Evolutionary conservation across 495 filamentous ascomycete species (phyloP).

Genomic region (Xylaria grammica): DNA sequence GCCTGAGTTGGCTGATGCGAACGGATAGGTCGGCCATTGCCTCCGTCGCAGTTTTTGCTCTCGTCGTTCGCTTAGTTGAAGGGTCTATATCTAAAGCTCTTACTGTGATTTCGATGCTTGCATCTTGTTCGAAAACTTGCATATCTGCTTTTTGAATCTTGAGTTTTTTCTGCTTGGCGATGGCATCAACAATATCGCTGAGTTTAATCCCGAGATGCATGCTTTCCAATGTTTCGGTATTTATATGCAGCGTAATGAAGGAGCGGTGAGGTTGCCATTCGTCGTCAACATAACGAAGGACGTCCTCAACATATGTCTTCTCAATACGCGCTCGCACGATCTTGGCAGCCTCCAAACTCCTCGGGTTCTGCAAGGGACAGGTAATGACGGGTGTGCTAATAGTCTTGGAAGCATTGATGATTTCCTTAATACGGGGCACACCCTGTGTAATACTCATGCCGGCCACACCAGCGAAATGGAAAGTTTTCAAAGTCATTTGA

Average conservation of each 20-base stretch:
- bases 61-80: slow-evolving; percentile 52
- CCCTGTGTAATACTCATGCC: slow-evolving; percentile 99
- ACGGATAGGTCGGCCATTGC: slow-evolving; percentile 73
- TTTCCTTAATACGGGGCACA: slow-evolving; percentile 99
- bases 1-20: slow-evolving; percentile 82
- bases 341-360: slow-evolving; percentile 73
- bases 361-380: slow-evolving; percentile 76
- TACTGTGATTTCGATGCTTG: slow-evolving; percentile 62
- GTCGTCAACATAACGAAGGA: slow-evolving; percentile 79
- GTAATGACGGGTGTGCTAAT: slow-evolving; percentile 95
- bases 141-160: slow-evolving; percentile 66
- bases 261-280: slow-evolving; percentile 76
- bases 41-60: slow-evolving; percentile 59
- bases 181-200: slow-evolving; percentile 71
- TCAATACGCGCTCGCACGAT: slow-evolving; percentile 92
- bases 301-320: slow-evolving; percentile 78
- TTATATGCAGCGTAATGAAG: slow-evolving; percentile 76
- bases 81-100: slow-evolving; percentile 54
- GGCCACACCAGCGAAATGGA: slow-evolving; percentile 99
- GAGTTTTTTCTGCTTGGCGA: slow-evolving; percentile 78
- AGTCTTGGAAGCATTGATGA: slow-evolving; percentile 92
- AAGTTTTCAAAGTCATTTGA: slow-evolving; percentile 99
- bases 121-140: slow-evolving; percentile 44
- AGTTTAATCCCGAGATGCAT: slow-evolving; percentile 78
- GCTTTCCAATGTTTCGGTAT: slow-evolving; percentile 73